phyloP scores from a whole-genome alignment of 192 early-diverging fungal species.

The Mortierella hygrophila region DNA sequence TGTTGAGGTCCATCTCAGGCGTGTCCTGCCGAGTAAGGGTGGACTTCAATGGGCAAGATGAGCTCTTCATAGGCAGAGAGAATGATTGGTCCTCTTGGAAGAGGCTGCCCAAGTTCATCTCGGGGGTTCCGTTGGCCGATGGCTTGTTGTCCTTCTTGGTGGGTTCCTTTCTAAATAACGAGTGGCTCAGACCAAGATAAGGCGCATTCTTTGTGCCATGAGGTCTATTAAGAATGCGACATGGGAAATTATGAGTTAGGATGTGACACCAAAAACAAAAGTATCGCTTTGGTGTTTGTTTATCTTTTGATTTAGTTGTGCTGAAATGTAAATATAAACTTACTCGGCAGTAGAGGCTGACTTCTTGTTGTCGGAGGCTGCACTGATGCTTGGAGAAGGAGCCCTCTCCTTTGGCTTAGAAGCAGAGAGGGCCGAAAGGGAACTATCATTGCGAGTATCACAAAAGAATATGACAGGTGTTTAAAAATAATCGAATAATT shows the following conservation, averaged over 20 bases:
- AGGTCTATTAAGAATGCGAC: background rate
- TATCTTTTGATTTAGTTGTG: too few relatives aligned
- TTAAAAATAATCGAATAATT: background rate
- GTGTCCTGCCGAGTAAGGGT: background rate
- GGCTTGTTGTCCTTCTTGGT: background rate
- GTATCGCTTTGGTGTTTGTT: background rate
- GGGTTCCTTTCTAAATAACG: conserved; percentile 4
- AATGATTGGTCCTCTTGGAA: background rate
- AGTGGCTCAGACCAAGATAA: background rate
- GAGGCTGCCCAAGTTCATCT: background rate
- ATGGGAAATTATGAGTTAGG: background rate
- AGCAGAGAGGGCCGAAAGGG: background rate
- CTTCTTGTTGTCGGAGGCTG: background rate
- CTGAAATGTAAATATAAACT: background rate
- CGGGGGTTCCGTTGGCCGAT: background rate
- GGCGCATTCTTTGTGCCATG: background rate
- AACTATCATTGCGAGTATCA: background rate
- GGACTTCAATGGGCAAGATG: background rate
- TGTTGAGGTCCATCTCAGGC: conserved; percentile 19
- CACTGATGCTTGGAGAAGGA: background rate
- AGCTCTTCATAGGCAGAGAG: background rate
- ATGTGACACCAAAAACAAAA: background rate
- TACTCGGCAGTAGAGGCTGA: background rate
- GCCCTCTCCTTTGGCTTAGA: background rate
- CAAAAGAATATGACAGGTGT: background rate